Evolutionary conservation across 768 basidiomycete species (phyloP), one percentile per base, ranked within the genome.

Genomic region (Cytidiella melzeri): DNA sequence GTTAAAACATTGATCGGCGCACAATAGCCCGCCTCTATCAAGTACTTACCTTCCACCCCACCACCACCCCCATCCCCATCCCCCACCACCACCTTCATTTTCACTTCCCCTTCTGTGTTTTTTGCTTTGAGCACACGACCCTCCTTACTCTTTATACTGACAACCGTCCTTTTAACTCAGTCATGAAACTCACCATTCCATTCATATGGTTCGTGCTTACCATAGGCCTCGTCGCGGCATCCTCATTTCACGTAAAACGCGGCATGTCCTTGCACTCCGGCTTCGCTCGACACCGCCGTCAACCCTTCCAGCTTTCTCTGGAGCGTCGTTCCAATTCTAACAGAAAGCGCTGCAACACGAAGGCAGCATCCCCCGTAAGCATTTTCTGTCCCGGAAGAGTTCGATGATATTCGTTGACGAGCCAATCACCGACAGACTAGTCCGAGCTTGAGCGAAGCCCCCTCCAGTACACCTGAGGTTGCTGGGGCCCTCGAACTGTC

Each of bases 151-250:
- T 43, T 56, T 46, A 42, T 49, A 45, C 46, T 40, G 28, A 48
- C 39, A 40, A 46, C 51, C 19, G 46, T 36, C 42, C 51, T 54
- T 55, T 48, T 50, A 55, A 45, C 25, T 59, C 34, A n/a, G 45
- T 53, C 51, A 79, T 80, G 78, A 77, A 71, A 69, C 50, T 73
- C 53, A 57, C 67, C 45, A 59, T 69, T 55, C 60, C 73, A 56
- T 60, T 79, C 45, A 60, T 73, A 52, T 59, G 71, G 38, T 56
- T 70, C 51, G 55, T 56, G 42, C 55, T 56, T 39, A 50, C 61
- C 44, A 50, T 53, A 45, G 62, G 63, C 27, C 52, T 57, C 41
- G 65, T 57, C 43, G 58, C 64, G 42, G 68, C 63, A 41, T 68
- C 72, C 18, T 66, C 64, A 43, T 60, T 53, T 25, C 48, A 67